Percentiles rank a stretch among this genome's conserved stretches.
Conservation (phyloP, 306 rosid species). For the Quercus bicolor region DNA sequence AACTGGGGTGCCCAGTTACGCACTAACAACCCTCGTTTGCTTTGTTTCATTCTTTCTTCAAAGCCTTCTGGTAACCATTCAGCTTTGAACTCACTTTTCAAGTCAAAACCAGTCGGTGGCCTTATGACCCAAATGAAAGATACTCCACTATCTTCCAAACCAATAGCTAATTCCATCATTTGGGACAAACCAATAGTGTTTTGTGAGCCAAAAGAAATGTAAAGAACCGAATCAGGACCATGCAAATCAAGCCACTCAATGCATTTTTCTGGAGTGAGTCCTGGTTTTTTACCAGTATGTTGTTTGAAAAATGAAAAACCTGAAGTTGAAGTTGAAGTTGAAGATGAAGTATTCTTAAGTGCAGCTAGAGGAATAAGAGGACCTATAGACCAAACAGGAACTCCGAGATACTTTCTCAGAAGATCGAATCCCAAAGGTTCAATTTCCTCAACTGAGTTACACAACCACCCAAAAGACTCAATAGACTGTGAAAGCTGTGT, state of each 20-base stretch:
- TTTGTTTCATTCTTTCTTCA: slow-evolving; percentile 45
- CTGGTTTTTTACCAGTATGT: slow-evolving; percentile 42
- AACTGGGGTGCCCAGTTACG: slow-evolving; percentile 72
- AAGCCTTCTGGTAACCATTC: slow-evolving; percentile 66
- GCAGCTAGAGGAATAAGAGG: slow-evolving; percentile 39
- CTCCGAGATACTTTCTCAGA: slow-evolving; percentile 31
- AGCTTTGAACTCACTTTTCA: slow-evolving; percentile 36
- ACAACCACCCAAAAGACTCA: slow-evolving; percentile 60
- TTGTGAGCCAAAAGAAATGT: slow-evolving; percentile 82
- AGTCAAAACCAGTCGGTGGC: slow-evolving; percentile 59
- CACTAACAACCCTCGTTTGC: slow-evolving; percentile 42
- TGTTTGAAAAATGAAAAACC: slow-evolving; percentile 10
- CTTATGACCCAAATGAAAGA: slow-evolving; percentile 67
- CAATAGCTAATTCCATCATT: slow-evolving; percentile 66
- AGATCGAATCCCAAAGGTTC: slow-evolving; percentile 51
- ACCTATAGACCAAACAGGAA: slow-evolving; percentile 44
- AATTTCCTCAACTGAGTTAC: slow-evolving; percentile 60
- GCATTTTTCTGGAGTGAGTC: slow-evolving; percentile 42
- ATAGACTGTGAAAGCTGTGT: slow-evolving; percentile 23
- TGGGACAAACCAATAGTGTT: slow-evolving; percentile 50
- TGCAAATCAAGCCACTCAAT: slow-evolving; percentile 48
- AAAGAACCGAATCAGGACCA: slow-evolving; percentile 44
- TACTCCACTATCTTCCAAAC: slow-evolving; percentile 52
- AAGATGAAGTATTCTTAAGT: slow-evolving; percentile 5
- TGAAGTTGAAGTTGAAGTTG: neutral